These are phyloP conservation scores for Ophiostoma sp. DNA, from an alignment of 2,329 filamentous ascomycete genomes.

Conservation along the genomic window DNA sequence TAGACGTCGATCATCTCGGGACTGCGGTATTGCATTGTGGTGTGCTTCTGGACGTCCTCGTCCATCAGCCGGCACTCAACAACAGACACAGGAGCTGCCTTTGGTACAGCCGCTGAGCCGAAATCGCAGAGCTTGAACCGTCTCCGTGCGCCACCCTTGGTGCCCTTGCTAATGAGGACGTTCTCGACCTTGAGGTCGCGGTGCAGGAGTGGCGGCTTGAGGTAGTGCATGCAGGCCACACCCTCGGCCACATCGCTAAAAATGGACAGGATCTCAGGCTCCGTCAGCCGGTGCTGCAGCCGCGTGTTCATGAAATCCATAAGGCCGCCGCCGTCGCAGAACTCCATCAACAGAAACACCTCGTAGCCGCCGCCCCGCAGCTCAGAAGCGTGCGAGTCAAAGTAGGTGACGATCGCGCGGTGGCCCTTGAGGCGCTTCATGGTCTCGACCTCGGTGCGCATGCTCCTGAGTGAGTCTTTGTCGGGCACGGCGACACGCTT, in stretches of 20 bases:
- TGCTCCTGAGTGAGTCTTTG: conserved; percentile 87
- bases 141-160: conserved; percentile 48
- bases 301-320: conserved; percentile 99
- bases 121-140: conserved; percentile 98
- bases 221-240: conserved; percentile 97
- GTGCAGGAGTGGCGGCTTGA: conserved; percentile 87
- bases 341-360: conserved; percentile 98
- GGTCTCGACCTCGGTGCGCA: conserved; percentile 98
- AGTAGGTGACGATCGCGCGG: conserved; percentile 92
- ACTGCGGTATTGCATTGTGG: conserved; percentile 93
- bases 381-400: conserved; percentile 96
- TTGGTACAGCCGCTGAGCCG: conserved; percentile 79
- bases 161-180: conserved; percentile 69
- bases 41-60: conserved; percentile 95
- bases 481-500: conserved; percentile 96
- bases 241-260: conserved; percentile 95
- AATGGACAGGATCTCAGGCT: conserved; percentile 95
- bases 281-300: conserved; percentile 89
- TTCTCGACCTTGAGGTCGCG: conserved; percentile 98
- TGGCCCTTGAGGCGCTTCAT: conserved; percentile 99
- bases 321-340: conserved; percentile 85
- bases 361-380: conserved; percentile 90
- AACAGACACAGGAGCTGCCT: conserved; percentile 77
- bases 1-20: conserved; percentile 99
- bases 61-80: conserved; percentile 88